Evolutionary conservation across 1,284 basidiomycete species (phyloP), one percentile per base, ranked within the genome.

Genomic region (Mycena citricolor): DNA sequence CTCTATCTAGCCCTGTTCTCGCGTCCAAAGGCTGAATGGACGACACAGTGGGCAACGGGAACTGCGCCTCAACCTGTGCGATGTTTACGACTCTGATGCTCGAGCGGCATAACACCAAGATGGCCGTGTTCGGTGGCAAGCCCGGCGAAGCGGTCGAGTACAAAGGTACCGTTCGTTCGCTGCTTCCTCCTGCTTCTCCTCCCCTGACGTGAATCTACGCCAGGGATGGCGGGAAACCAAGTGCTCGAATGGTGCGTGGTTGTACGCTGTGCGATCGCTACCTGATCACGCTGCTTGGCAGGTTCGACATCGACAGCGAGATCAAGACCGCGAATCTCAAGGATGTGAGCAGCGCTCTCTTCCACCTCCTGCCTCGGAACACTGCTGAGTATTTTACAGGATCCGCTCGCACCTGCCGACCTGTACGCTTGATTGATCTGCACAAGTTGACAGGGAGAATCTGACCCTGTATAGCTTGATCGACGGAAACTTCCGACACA

Each of bases 31-130:
- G 11, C 24, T 32, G 32, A 44, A 20, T 35, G 28, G 24, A 29
- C 10, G 22, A 24, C 32, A 29, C 32, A 70, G 69, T 71, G 32
- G 61, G 51, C 51, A 70, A 70, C 39, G 69, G 71, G 13, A 70
- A 77, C 51, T 85, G 81, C 50, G 81, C 79, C 4, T 83, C 79
- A 12, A 81, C 81, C 0, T 84, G 81, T 52, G 75, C 81, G 0
- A 73, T 80, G 69, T 83, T 83, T 57, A 76, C 69, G 49, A 81
- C 79, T 2, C 57, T 80, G 45, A 81, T 83, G 79, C 70, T 72
- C 43, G 81, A 83, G 59, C 62, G 67, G 11, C 77, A 81, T 53
- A 59, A 68, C 10, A 79, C 76, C 10, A 78, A 69, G 57, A 74
- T 77, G 24, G 79, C 72, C 6, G 62, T 79, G 14, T 83, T 83